Base-by-base conservation (phyloP, 1,139 yeast genomes). In the Suhomyces bribrorum region DNA sequence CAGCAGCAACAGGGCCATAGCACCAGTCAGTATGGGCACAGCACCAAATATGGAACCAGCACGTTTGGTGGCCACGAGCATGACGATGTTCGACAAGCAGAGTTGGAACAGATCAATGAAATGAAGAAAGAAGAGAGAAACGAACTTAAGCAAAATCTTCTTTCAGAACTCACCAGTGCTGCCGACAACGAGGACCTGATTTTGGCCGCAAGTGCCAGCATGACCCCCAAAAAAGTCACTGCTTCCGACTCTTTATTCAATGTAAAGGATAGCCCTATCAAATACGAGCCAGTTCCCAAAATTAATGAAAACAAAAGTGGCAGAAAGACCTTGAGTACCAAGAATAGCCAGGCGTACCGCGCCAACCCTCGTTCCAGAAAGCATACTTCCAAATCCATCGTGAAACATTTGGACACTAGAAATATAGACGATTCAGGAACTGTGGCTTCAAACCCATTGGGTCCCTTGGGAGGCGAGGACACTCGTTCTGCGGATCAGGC, bases 301-400 rank as follows among this genome's bases (percentile, higher is more conserved):
- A 11, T 27, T 3, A 30, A 30, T 8, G 31, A 20, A 24, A 18
- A 7, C 17, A 33, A 33, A 20, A 39, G 32, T 18, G 30, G 34
- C 16, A 40, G 34, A 20, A 36, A 31, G 26, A 27, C 41, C 2
- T 30, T 36, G 30, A 43, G 31, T 22, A 39, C 44, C 16, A 38
- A 36, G 32, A 47, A 44, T 23, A 33, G 36, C 14, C 47, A 38
- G 20, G 30, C 32, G 22, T 44, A 41, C 32, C 16, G 47, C 7
- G 17, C 44, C 23, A 43, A 46, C 4, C 67, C 79, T 18, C 63
- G 85, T 43, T 66, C 69, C 2, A 57, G 77, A 33, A 70, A 64
- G 46, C 64, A 53, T 38, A 49, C 57, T 22, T 50, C 70, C 14
- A 61, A 59, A 34, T 53, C 61, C 5, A 56, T 64, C n/a, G 58